A percentile compares a stretch with the other conserved stretches of the same genome.
These are phyloP conservation scores for Petunia secreta DNA, from an alignment of 257 asterid genomes.

Conservation along the genomic window DNA sequence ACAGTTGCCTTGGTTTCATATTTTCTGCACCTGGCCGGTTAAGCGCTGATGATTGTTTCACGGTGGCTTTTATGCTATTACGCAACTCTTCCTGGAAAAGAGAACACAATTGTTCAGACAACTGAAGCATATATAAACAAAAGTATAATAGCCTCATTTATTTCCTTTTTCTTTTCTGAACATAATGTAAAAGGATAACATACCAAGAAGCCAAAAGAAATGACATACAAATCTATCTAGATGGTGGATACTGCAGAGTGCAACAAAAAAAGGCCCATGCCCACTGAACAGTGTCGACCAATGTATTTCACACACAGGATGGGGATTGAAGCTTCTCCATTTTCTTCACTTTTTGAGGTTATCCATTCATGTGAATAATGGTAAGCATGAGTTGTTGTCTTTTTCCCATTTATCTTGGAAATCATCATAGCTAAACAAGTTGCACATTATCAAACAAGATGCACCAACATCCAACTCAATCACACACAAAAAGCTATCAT, in stretches of 20 bases:
- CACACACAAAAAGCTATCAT: neutral
- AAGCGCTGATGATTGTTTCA: constrained; percentile 73
- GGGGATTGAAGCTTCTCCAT: too few species aligned
- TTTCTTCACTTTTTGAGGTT: neutral
- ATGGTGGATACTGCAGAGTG: too few species aligned
- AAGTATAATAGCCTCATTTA: neutral
- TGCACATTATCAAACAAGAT: constrained; percentile 1
- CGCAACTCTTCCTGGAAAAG: constrained; percentile 69
- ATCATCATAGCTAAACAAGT: neutral
- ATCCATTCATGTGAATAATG: neutral
- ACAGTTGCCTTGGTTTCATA: constrained; percentile 93
- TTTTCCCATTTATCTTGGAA: constrained; percentile 6
- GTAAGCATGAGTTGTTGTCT: too few species aligned
- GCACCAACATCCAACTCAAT: constrained; percentile 21
- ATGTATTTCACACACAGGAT: too few species aligned
- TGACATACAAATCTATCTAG: too few species aligned
- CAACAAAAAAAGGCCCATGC: too few species aligned
- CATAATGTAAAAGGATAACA: too few species aligned
- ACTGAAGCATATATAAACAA: neutral
- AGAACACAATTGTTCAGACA: constrained; percentile 10
- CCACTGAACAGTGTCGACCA: too few species aligned
- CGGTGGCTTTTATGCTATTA: constrained; percentile 59
- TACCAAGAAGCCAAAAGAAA: too few species aligned
- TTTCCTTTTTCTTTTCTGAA: neutral
- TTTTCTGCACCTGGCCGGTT: constrained; percentile 74